Evolutionary conservation across 306 rosid species (phyloP), one percentile per base, ranked within the genome.

Genomic region (Cicer arietinum): DNA sequence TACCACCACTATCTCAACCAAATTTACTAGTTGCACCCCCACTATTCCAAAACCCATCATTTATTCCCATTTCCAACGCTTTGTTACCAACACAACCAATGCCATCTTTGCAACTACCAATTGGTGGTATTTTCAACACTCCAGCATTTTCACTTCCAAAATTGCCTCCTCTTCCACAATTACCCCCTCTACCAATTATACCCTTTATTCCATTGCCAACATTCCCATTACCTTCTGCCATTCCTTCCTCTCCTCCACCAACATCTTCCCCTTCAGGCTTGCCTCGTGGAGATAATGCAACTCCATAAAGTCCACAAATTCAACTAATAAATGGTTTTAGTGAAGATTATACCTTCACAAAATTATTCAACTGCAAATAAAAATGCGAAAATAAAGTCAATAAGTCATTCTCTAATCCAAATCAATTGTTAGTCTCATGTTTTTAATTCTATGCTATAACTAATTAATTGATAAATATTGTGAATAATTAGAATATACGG

Each of bases 141-240:
- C 81, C 77, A 60, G 13, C 43, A 2, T 50, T 60, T 41, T 70
- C 48, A 65, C 69, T 77, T 73, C 79, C 74, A 41, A 72, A 63
- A 44, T 79, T 79, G 39, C 83, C 83, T 7, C 83, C 74, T 65
- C 39, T 79, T 17, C 66, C 66, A 2, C 14, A 59, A 35, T 35
- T 59, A 8, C 83, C 83, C 11, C 10, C 39, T 79, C 13, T 79
- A 20, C 79, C 79, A 35, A 40, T 13, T 54, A 2, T 73, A 3
- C 69, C 69, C 7, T 1, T 10, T 40, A 0, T 62, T 3, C 57
- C 57, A 51, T 51, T 51, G 44, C 62, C 62, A 3, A 56, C 13
- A 10, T 17, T 56, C 5, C 65, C 65, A 5, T 59, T 59, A 8
- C 83, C 74, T 10, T 17, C 16, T 30, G 7, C 43, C 7, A 54